Evolutionary conservation across 352 stramenopile species (phyloP).

Genomic region (Lagenidium sp.): DNA sequence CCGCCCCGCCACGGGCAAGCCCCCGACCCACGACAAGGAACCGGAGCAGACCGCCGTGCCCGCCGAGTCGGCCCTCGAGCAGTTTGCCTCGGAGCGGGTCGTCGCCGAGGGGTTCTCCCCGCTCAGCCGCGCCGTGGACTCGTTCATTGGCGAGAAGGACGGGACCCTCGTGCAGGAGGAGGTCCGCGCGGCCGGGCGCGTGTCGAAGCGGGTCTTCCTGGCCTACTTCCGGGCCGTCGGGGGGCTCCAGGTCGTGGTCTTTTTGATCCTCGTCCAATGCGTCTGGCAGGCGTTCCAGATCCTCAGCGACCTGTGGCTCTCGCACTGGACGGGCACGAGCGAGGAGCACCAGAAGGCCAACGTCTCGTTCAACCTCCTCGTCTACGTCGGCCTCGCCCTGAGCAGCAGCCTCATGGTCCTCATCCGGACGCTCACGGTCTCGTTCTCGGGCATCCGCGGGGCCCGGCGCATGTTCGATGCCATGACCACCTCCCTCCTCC

Average conservation of each 20-base stretch:
- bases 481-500: constrained; percentile 78
- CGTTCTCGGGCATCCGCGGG: constrained; percentile 39
- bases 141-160: constrained; percentile 22
- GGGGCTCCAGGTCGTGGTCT: constrained; percentile 29
- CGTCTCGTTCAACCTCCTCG: constrained; percentile 58
- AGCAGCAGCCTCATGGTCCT: constrained; percentile 43
- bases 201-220: constrained; percentile 25
- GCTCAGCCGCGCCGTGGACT: constrained; percentile 21
- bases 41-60: not conserved
- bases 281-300: constrained; percentile 84
- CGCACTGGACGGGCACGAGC: constrained; percentile 70
- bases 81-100: constrained; percentile 16
- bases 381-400: constrained; percentile 50
- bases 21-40: not conserved
- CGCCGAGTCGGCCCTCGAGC: constrained; percentile 10
- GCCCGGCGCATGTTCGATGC: constrained; percentile 77
- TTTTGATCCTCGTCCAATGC: constrained; percentile 54
- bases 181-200: constrained; percentile 17
- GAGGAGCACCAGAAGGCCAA: constrained; percentile 76
- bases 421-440: constrained; percentile 46
- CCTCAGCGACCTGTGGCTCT: constrained; percentile 87
- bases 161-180: constrained; percentile 25
- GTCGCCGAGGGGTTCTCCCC: constrained; percentile 25
- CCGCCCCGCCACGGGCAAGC: not conserved
- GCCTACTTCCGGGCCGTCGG: constrained; percentile 42